Conservation (phyloP, 2,329 filamentous ascomycete genomes). For the Diaporthe citrichinensis region DNA sequence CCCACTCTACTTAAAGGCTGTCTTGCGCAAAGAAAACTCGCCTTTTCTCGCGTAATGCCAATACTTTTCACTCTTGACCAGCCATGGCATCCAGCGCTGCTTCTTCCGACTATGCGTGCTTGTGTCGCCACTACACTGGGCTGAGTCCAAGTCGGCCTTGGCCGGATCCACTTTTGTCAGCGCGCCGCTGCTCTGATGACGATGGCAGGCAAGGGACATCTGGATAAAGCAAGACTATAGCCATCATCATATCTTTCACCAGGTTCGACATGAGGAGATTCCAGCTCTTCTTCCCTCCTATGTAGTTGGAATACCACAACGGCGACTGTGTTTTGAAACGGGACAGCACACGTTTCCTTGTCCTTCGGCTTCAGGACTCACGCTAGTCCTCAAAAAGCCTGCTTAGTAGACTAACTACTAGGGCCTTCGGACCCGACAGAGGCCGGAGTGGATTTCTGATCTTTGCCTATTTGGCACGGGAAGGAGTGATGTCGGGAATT, state of each 20-base stretch:
- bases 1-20: background rate
- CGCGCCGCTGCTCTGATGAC: background rate
- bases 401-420: background rate
- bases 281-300: too few species aligned
- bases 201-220: background rate
- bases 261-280: background rate
- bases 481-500: background rate
- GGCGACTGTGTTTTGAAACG: background rate
- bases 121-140: conserved; percentile 20
- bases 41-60: conserved; percentile 19
- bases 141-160: background rate
- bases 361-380: too few species aligned
- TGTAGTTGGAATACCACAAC: background rate
- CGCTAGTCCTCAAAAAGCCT: background rate
- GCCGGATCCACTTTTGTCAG: conserved; percentile 1
- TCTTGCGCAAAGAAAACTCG: too few species aligned
- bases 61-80: background rate
- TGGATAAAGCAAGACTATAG: background rate
- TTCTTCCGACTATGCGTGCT: conserved; percentile 17
- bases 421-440: background rate
- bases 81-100: conserved; percentile 13
- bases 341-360: too few species aligned
- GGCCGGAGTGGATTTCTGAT: background rate
- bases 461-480: background rate
- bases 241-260: background rate